Base-by-base conservation (phyloP, 1,284 basidiomycete species). In the Puccinia polysora region DNA sequence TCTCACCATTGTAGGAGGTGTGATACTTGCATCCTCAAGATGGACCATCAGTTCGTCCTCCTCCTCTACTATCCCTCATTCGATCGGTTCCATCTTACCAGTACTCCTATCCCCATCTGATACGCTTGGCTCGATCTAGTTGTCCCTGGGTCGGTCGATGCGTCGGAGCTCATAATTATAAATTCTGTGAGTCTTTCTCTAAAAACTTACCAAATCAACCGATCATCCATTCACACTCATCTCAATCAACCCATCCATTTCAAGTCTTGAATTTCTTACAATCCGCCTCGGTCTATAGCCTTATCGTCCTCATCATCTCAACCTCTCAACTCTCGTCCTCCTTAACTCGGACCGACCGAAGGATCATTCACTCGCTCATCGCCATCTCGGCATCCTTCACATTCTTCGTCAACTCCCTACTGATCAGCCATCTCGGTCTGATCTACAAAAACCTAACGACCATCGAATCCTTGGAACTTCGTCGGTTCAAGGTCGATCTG, bases 1-100 rank as follows among this genome's bases (percentile, higher is more conserved):
- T 74, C 79, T 8, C 79, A 80, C 63, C 79, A 80, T 75, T 80
- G 79, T 74, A 77, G 77, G 34, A 75, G 75, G 4, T 80, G 79
- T 73, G 64, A 73, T 12, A 75, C 74, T 3, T 80, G 79, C 73
- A 75, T 78, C 20, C 74, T 80, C 25, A 73, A 78, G 30, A 67
- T 67, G 65, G 65, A 67, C 38, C 65, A 80, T 64, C 65, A 67
- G 62, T 64, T 20, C 6, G 62, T 50, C 15, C 6, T 50, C 45
- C 14, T 2, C 47, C 14, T 50, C 34, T 50, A 10, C 50, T 20
- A 7, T 20, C 28, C 28, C 28, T 20, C n/a, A 8, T 12, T 12
- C n/a, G 8, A 8, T 20, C n/a, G 8, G 8, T 20, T 12, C n/a
- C 12, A 8, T 20, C 20, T 53, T 20, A 47, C n/a, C 43, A n/a